Evolutionary conservation across 441 rosid genomes (phyloP).

Genomic region (Syzygium malaccense): DNA sequence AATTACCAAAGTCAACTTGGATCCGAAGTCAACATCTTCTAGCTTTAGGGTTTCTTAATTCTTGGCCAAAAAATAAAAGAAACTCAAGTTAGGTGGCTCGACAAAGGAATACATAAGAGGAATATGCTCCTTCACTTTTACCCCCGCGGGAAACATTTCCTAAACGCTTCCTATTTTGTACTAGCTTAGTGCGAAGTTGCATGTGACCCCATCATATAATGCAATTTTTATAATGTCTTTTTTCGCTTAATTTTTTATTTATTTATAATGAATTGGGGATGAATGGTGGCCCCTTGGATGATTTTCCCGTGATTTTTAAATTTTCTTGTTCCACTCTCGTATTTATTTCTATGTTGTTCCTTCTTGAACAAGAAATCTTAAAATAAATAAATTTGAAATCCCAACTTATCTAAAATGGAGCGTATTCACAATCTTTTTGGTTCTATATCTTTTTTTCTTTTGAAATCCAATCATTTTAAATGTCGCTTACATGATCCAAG

Average conservation of each 20-base stretch:
- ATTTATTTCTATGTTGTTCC: not conserved
- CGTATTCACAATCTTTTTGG: not conserved
- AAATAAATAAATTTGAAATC: not conserved
- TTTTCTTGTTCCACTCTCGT: not conserved
- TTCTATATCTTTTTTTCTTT: not conserved
- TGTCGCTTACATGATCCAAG: not conserved
- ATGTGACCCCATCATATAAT: not conserved
- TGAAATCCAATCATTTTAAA: not conserved
- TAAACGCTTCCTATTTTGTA: not conserved
- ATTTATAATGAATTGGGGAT: not conserved
- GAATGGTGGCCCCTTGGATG: not conserved
- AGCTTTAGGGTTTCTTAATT: not conserved
- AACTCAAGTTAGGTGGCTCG: not conserved
- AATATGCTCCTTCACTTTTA: not conserved
- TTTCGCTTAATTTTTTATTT: not conserved
- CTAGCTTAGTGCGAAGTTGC: not conserved
- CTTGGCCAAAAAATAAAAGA: not conserved
- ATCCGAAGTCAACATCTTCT: not conserved
- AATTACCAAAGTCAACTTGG: not conserved
- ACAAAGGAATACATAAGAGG: not conserved
- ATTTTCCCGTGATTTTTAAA: not conserved
- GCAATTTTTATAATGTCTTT: not conserved
- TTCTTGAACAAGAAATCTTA: not conserved
- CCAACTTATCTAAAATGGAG: not conserved
- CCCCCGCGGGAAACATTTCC: not conserved